A percentile compares a stretch with the other conserved stretches of the same genome.
Conservation (phyloP, 2,329 filamentous ascomycete species). For the Apiospora kogelbergensis region DNA sequence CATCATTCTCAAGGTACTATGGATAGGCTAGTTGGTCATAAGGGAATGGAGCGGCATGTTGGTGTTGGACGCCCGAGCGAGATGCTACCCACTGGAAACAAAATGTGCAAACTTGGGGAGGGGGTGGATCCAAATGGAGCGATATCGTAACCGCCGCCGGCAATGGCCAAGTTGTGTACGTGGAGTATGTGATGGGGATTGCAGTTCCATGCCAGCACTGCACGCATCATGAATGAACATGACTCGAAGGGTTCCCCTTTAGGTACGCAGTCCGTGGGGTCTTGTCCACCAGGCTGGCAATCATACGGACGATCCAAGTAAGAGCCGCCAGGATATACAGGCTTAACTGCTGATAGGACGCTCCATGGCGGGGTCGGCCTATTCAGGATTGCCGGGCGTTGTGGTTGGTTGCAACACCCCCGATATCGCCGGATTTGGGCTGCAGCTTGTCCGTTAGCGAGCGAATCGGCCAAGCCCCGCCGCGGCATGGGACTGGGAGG, state of each 20-base stretch:
- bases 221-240: constrained; percentile 2
- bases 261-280: background rate
- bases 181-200: background rate
- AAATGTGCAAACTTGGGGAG: background rate
- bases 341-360: background rate
- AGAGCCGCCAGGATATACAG: background rate
- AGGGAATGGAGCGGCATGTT: background rate
- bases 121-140: background rate
- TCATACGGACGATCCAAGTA: background rate
- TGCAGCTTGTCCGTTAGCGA: constrained; percentile 2
- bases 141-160: background rate
- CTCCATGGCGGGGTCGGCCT: background rate
- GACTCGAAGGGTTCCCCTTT: background rate
- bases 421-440: constrained; percentile 5
- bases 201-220: background rate
- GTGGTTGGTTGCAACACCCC: constrained; percentile 5
- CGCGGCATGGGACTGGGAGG: background rate
- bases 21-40: background rate
- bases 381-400: background rate
- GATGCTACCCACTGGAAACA: background rate
- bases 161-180: background rate
- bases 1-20: background rate
- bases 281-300: background rate
- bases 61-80: background rate
- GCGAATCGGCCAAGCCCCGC: constrained; percentile 4